Conservation (phyloP, 306 rosid species). For the Sicyos baderoa region DNA sequence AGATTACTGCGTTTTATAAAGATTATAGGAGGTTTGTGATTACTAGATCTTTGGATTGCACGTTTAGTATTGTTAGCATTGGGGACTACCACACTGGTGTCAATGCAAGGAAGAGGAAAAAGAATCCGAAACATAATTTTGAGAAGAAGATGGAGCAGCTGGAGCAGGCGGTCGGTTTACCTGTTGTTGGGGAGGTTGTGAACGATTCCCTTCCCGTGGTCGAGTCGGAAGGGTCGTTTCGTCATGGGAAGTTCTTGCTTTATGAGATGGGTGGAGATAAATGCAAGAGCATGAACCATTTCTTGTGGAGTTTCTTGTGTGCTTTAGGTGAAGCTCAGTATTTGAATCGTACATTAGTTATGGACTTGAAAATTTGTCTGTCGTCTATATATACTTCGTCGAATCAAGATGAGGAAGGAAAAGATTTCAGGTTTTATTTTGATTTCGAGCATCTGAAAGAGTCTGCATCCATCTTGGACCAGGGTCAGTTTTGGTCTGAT, state of each 20-base stretch:
- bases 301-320: constrained; percentile 94
- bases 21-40: constrained; percentile 89
- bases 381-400: constrained; percentile 73
- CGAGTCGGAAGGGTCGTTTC: constrained; percentile 75
- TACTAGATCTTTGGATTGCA: constrained; percentile 55
- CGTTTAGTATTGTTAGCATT: constrained; percentile 47
- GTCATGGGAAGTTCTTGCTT: constrained; percentile 62
- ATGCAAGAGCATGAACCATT: constrained; percentile 97
- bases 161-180: constrained; percentile 38
- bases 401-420: constrained; percentile 80
- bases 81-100: constrained; percentile 84
- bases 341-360: constrained; percentile 86
- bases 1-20: constrained; percentile 80
- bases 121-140: constrained; percentile 50
- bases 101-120: constrained; percentile 90
- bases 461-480: constrained; percentile 78
- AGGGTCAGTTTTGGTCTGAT: constrained; percentile 82
- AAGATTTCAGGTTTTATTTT: constrained; percentile 91
- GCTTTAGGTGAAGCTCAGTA: constrained; percentile 98
- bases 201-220: constrained; percentile 77
- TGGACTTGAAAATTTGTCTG: constrained; percentile 87
- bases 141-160: constrained; percentile 46
- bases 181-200: constrained; percentile 77
- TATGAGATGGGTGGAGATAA: constrained; percentile 78
- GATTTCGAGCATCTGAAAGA: constrained; percentile 95